Evolutionary conservation across 805 yeast species (phyloP), one percentile per base, ranked within the genome.

Genomic region (Candida patagonica): DNA sequence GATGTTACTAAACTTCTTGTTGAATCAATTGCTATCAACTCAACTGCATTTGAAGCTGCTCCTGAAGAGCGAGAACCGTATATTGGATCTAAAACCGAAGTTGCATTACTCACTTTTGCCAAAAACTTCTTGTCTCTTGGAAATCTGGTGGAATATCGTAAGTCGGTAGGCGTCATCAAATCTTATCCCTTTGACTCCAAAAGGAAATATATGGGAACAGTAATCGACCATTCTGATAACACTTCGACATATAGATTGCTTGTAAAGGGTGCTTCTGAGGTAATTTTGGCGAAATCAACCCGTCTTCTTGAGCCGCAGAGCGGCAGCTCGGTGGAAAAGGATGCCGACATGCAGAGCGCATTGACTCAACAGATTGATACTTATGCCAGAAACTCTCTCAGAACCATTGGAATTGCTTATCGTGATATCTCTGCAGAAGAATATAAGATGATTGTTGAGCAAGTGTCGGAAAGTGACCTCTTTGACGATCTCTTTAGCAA

Each of bases 251-350:
- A 61, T 57, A 70, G 92, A 42, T 64, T 86, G 40, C 79, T 73
- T 47, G 65, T 84, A 42, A 92, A 92, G 64, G 98, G 99, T 47
- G 98, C 98, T 1, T 88, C 96, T 1, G 99, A 92, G 62, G 73
- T 92, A 44, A 71, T 92, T 10, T 69, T 82, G 47, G 67, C 69
- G 17, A 65, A 71, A 50, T 81, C 94, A 56, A 61, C 73, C 7
- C 15, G 27, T 3, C 43, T 51, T n/a, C 36, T 52, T 30, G 50
- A 46, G 35, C 35, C 46, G 23, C 41, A 35, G 15, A n/a, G 39
- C 16, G 16, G 16, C 10, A 25, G 30, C 17, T 42, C 34, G 6
- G 19, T 19, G 9, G 37, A 47, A 6, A 20, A 35, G 2, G 9
- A 9, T 10, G n/a, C 26, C 8, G 26, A 31, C 12, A 25, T 42